phyloP scores from a whole-genome alignment of 495 filamentous ascomycete genomes.

The Hypoxylon rickii region DNA sequence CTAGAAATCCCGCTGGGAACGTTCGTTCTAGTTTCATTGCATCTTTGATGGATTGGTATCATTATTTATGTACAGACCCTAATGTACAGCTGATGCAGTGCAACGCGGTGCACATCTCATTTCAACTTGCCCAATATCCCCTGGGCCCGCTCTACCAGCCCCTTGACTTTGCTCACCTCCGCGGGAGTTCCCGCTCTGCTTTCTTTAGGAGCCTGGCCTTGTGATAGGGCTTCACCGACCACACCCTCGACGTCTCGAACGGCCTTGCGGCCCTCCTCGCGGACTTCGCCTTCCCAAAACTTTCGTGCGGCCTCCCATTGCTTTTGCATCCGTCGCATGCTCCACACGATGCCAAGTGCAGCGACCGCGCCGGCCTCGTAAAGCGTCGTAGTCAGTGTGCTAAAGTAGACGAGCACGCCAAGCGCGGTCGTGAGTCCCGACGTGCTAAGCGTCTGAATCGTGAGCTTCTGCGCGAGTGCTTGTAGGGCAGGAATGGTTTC shows the following conservation, averaged over 20 bases:
- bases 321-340: conserved; percentile 73
- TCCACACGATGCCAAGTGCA: conserved; percentile 75
- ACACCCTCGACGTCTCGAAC: conserved; percentile 70
- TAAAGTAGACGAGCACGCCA: conserved; percentile 70
- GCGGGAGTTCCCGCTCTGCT: conserved; percentile 42
- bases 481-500: conserved; percentile 76
- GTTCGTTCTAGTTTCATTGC: too few species aligned
- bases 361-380: conserved; percentile 84
- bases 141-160: conserved; percentile 57
- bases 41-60: conserved; percentile 15
- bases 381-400: conserved; percentile 52
- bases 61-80: conserved; percentile 7
- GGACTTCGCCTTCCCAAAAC: conserved; percentile 76
- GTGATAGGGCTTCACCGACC: conserved; percentile 59
- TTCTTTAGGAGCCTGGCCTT: conserved; percentile 45
- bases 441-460: conserved; percentile 73
- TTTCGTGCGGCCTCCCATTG: conserved; percentile 73
- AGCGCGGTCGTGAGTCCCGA: conserved; percentile 66
- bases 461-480: conserved; percentile 75
- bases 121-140: conserved; percentile 43
- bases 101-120: conserved; percentile 12
- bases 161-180: conserved; percentile 57
- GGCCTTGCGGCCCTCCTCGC: conserved; percentile 77
- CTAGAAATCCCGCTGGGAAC: too few species aligned
- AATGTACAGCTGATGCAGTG: background rate